Conservation (phyloP, 2,329 filamentous ascomycete species). For the Trichophyton verrucosum region DNA sequence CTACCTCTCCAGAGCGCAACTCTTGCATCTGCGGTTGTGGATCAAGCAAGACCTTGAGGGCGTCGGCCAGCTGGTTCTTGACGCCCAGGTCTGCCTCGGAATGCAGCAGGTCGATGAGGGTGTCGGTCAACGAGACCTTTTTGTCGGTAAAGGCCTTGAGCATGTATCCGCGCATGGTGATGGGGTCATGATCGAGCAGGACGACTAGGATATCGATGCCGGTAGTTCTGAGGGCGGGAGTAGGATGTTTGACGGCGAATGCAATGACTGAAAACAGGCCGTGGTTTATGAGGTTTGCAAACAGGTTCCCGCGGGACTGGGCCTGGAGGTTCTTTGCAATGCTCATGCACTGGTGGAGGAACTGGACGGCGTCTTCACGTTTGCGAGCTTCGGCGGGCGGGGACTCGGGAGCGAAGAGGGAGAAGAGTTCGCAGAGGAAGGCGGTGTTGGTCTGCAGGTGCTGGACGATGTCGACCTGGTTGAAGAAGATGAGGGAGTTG, state of each 20-base stretch:
- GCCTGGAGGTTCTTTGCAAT: constrained; percentile 92
- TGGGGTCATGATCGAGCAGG: constrained; percentile 88
- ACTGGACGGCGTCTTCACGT: constrained; percentile 88
- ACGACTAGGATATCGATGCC: constrained; percentile 89
- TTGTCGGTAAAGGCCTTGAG: constrained; percentile 86
- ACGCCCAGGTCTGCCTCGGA: constrained; percentile 88
- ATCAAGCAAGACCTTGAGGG: constrained; percentile 85
- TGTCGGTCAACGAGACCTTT: constrained; percentile 74
- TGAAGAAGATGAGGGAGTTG: constrained; percentile 97
- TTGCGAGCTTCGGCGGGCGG: constrained; percentile 45
- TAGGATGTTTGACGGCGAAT: constrained; percentile 73
- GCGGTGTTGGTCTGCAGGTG: constrained; percentile 71
- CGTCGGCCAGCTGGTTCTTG: constrained; percentile 89
- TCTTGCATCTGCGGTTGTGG: constrained; percentile 49
- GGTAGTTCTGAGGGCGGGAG: constrained; percentile 75
- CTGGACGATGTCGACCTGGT: constrained; percentile 94
- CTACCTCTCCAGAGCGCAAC: constrained; percentile 54
- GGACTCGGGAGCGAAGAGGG: constrained; percentile 60
- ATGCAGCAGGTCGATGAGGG: constrained; percentile 78
- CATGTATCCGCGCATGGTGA: constrained; percentile 87
- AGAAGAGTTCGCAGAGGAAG: constrained; percentile 77
- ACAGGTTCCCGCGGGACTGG: constrained; percentile 64
- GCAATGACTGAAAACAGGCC: constrained; percentile 84
- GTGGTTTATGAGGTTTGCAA: constrained; percentile 78
- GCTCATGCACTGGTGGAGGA: constrained; percentile 89